Evolutionary conservation across 768 basidiomycete genomes (phyloP).

Genomic region (Rubroboletus pulcherrimus): DNA sequence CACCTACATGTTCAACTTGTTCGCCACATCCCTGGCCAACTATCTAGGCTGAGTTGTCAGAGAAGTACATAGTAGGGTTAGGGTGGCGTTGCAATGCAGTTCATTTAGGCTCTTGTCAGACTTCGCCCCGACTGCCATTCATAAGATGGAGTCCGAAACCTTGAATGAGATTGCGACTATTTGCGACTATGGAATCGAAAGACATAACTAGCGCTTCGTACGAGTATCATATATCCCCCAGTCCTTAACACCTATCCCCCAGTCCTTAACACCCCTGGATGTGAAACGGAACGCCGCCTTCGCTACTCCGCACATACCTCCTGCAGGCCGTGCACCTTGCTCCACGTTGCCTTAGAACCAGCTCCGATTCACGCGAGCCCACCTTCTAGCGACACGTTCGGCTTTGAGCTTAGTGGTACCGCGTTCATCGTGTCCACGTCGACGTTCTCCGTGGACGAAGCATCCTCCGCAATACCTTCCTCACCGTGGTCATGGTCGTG

Average conservation of each 20-base stretch:
- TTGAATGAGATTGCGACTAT: not conserved
- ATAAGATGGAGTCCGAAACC: not conserved
- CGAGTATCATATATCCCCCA: not conserved
- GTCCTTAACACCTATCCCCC: not conserved
- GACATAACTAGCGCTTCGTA: not conserved
- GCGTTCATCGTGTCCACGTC: not conserved
- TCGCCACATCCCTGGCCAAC: no score
- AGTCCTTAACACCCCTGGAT: not conserved
- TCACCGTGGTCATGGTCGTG: not conserved
- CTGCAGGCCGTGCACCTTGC: not conserved
- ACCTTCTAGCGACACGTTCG: not conserved
- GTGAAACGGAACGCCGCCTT: not conserved
- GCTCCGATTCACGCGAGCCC: not conserved
- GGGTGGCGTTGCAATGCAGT: no score
- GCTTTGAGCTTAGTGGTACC: not conserved
- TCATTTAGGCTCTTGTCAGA: no score
- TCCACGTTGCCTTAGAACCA: not conserved
- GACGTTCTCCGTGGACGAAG: not conserved
- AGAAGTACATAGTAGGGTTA: no score
- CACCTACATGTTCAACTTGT: no score
- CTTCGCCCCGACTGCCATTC: no score
- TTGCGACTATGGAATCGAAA: not conserved
- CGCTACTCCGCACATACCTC: not conserved
- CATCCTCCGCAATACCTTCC: not conserved
- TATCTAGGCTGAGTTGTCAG: no score